Percentiles rank a stretch among this genome's conserved stretches.
These are phyloP conservation scores for Diospyros lotus DNA, from an alignment of 148 eudicot species.

Conservation along the genomic window DNA sequence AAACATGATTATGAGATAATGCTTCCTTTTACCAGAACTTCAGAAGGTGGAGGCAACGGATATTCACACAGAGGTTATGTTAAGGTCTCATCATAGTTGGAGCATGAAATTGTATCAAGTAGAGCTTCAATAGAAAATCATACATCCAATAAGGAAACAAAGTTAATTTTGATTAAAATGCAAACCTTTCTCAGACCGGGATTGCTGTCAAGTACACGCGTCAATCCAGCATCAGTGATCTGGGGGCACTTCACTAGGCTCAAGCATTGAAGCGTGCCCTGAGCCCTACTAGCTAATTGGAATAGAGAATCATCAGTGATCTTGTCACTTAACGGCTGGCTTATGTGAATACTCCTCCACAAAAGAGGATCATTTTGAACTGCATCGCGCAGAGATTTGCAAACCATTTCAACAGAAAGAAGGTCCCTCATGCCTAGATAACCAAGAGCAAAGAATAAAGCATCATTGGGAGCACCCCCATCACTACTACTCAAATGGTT, in stretches of 20 bases:
- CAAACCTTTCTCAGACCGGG: conserved; percentile 38
- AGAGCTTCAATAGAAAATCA: background rate
- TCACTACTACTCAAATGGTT: background rate
- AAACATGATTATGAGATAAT: background rate
- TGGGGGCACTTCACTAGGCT: conserved; percentile 30
- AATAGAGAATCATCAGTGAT: conserved; percentile 36
- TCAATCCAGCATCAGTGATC: conserved; percentile 33
- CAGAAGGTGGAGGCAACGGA: background rate
- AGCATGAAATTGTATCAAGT: background rate
- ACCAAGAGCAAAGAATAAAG: conserved; percentile 30
- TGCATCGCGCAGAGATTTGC: conserved; percentile 33
- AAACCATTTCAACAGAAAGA: conserved; percentile 44
- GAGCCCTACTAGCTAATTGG: conserved; percentile 38
- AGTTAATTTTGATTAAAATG: background rate
- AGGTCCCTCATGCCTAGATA: conserved; percentile 41
- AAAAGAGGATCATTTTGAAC: conserved; percentile 38
- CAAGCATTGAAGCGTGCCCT: conserved; percentile 40
- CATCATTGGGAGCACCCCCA: conserved; percentile 34
- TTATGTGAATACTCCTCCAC: conserved; percentile 35
- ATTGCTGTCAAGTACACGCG: conserved; percentile 33
- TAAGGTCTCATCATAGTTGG: background rate
- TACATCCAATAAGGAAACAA: background rate
- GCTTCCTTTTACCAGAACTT: background rate
- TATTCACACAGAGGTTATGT: background rate
- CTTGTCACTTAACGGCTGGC: conserved; percentile 23